Percentiles rank a stretch among this genome's conserved stretches.
Conservation (phyloP, 2,329 filamentous ascomycete genomes). For the Didymella keratinophila region DNA sequence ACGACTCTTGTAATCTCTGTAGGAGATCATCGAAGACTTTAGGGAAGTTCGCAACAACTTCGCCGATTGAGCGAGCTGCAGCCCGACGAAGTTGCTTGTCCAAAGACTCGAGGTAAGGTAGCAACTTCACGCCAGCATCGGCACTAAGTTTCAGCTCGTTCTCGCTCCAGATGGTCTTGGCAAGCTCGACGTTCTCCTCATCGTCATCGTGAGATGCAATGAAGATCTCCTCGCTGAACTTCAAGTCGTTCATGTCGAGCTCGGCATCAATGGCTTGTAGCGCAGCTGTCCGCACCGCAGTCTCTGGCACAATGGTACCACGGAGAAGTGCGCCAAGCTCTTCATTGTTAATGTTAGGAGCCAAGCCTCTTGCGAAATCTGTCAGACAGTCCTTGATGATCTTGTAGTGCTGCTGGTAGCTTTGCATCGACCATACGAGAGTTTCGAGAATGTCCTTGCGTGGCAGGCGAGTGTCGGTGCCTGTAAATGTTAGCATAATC, state of each 20-base stretch:
- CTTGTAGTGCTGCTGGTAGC: slow-evolving; percentile 92
- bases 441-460: slow-evolving; percentile 74
- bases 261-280: slow-evolving; percentile 91
- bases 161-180: slow-evolving; percentile 92
- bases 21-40: slow-evolving; percentile 69
- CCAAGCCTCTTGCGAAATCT: slow-evolving; percentile 83
- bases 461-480: slow-evolving; percentile 75
- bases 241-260: slow-evolving; percentile 86
- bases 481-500: slow-evolving; percentile 39
- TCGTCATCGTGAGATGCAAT: slow-evolving; percentile 90
- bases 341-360: slow-evolving; percentile 75
- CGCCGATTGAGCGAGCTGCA: slow-evolving; percentile 81
- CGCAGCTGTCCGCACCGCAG: slow-evolving; percentile 81
- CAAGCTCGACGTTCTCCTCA: slow-evolving; percentile 84
- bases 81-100: slow-evolving; percentile 85
- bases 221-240: slow-evolving; percentile 91
- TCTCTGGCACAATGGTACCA: slow-evolving; percentile 80
- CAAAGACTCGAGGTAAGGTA: slow-evolving; percentile 80
- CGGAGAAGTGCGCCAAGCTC: slow-evolving; percentile 81
- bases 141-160: slow-evolving; percentile 77
- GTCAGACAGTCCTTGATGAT: slow-evolving; percentile 90
- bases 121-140: slow-evolving; percentile 70
- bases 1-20: slow-evolving; percentile 71
- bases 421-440: slow-evolving; percentile 84
- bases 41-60: slow-evolving; percentile 70